Base-by-base conservation (phyloP, 345 rosid species). In the Eucalyptus regnans region DNA sequence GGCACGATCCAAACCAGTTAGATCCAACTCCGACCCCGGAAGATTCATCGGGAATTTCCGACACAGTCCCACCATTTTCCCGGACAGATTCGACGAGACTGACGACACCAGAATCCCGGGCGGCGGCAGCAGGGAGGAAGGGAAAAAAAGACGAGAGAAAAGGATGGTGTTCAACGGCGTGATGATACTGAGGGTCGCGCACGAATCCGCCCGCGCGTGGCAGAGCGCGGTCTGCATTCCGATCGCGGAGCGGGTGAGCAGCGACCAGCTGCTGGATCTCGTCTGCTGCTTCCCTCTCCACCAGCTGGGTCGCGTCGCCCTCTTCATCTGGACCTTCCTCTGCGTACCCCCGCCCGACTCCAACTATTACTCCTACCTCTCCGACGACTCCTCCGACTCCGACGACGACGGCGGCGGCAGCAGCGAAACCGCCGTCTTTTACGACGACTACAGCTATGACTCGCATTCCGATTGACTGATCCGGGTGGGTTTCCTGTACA, bases 291-390 rank as follows among this genome's bases (percentile, higher is more conserved):
- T 95, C 90, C 98, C 97, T 50, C 91, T 95, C 86, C 94, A 93
- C 43, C 96, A 95, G 91, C 88, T 95, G 80, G 93, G 99, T 87
- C 96, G 94, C 89, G 90, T 96, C 86, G 87, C 93, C 90, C 92
- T 93, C 76, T 93, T 88, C 86, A 54, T 95, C 86, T 93, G 95
- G 96, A 94, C 95, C 62, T 94, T 92, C 86, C 89, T 96, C 46
- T 94, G 95, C 90, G 94, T 95, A 22, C 95, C 98, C 62, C 93
- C 95, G n/a, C 92, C 93, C 29, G 96, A 94, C 89, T 91, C 96
- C 33, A 89, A 91, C 90, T 93, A 90, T 88, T 95, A 92, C 90
- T 52, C 87, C 50, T 93, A 90, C n/a, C 90, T 89, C 29, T 46
- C 91, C n/a, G 85, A 88, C 8, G 85, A 91, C 76, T 91, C 90